A percentile compares a stretch with the other conserved stretches of the same genome.
Conservation (phyloP, 805 yeast genomes). For the Blastobotrys attinorum region DNA sequence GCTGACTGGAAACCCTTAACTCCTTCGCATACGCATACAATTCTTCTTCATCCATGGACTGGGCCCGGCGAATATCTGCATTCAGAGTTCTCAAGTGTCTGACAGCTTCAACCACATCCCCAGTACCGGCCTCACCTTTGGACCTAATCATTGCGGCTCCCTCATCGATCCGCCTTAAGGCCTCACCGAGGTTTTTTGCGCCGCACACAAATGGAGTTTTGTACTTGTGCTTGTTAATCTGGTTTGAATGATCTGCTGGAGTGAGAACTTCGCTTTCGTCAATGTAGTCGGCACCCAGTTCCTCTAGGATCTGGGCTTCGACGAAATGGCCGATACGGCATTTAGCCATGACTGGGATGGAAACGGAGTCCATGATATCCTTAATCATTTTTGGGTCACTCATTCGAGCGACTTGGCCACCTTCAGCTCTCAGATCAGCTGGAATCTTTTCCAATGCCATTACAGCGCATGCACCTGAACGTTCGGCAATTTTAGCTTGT, state of each 20-base stretch:
- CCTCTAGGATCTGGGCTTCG: conserved; percentile 72
- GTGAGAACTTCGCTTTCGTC: conserved; percentile 82
- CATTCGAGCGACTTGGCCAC: conserved; percentile 82
- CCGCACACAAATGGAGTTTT: conserved; percentile 80
- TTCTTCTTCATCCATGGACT: conserved; percentile 36
- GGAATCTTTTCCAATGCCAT: conserved; percentile 85
- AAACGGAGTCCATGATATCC: conserved; percentile 56
- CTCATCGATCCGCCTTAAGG: conserved; percentile 66
- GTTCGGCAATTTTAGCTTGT: conserved; percentile 73
- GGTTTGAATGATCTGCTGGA: conserved; percentile 65
- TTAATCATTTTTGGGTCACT: conserved; percentile 74
- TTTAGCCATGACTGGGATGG: conserved; percentile 68
- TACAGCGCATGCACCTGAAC: conserved; percentile 83
- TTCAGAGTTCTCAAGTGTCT: conserved; percentile 59
- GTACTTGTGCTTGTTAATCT: conserved; percentile 52
- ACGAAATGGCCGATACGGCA: conserved; percentile 77
- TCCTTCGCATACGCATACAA: conserved; percentile 45
- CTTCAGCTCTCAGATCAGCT: conserved; percentile 75
- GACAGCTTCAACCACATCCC: conserved; percentile 78
- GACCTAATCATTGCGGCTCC: conserved; percentile 86
- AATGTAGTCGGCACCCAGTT: conserved; percentile 66
- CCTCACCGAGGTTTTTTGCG: conserved; percentile 74
- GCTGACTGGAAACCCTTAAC: conserved; percentile 50
- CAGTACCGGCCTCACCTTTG: conserved; percentile 87
- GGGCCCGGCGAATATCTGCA: conserved; percentile 43